Evolutionary conservation across 768 basidiomycete species (phyloP), one percentile per base, ranked within the genome.

Genomic region (Termitomyces sp.): DNA sequence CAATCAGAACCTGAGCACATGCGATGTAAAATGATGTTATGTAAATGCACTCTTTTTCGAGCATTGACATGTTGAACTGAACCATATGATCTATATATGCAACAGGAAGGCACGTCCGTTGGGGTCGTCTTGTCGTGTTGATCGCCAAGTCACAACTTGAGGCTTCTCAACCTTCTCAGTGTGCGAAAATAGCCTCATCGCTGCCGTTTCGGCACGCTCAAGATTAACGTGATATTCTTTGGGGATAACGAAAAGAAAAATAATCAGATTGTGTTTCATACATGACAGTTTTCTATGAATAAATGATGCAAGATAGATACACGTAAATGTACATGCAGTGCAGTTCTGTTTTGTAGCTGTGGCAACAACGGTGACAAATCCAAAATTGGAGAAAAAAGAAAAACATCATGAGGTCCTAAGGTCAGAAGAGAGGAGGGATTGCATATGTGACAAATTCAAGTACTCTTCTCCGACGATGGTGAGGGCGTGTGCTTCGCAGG

Each of bases 401-500:
- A 43, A 20, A 11, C n/a, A 5, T 52, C 51, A 8, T 52, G n/a
- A 60, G 9, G 58, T 57, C 46, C 57, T 56, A 38, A 40, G 9
- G 9, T 64, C 31, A 50, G n/a, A 34, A 17, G 14, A 25, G 5
- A 5, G 15, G 17, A 42, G 15, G 40, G 7, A 42, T 15, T 46
- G 17, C 69, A 65, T 51, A 53, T 56, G 34, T n/a, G 48, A 29
- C 34, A 25, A 12, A 34, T 32, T 65, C 47, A 69, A 46, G 32
- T 53, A 72, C 78, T 80, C 73, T 79, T 77, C 64, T 82, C 80
- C 57, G 76, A 78, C 20, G 82, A 74, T 15, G 86, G 85, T 20
- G 84, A 84, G n/a, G 84, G 77, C 10, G 81, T 77, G 59, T 79
- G 77, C 67, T 86, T 85, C 11, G 76, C 68, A 7, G 77, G 75